phyloP scores from a whole-genome alignment of 805 yeast species.

The Trichomonascus vanleenenianus region DNA sequence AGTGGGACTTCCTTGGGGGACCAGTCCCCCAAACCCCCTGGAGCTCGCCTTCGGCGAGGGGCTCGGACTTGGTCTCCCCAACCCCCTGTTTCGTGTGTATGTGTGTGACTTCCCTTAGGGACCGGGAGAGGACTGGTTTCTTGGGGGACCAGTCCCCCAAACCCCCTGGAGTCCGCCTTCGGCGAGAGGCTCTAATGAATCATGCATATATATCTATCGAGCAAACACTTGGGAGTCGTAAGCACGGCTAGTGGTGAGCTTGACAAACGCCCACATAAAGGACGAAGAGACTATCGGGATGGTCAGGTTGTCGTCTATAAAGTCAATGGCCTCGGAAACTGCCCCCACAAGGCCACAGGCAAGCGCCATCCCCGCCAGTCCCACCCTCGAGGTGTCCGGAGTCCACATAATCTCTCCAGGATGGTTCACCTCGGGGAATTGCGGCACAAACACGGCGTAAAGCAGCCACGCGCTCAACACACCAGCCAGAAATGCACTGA shows the following conservation, averaged over 20 bases:
- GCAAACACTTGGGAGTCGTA: conserved; percentile 4
- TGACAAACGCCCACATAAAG: conserved; percentile 47
- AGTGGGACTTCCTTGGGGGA: too few relatives aligned
- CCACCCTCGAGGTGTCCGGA: conserved; percentile 49
- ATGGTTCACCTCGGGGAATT: conserved; percentile 39
- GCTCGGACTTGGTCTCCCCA: too few relatives aligned
- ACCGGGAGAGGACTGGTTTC: too few relatives aligned
- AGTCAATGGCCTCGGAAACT: conserved; percentile 73
- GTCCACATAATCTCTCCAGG: conserved; percentile 62
- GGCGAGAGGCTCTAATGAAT: too few relatives aligned
- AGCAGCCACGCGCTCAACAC: conserved; percentile 53
- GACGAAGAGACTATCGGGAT: conserved; percentile 81
- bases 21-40: too few relatives aligned
- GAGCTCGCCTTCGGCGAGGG: too few relatives aligned
- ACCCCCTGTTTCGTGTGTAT: too few relatives aligned
- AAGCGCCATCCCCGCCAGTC: conserved; percentile 45
- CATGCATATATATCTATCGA: too few relatives aligned
- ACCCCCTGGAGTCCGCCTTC: too few relatives aligned
- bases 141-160: too few relatives aligned
- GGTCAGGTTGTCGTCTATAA: conserved; percentile 89
- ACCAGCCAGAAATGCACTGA: conserved; percentile 79
- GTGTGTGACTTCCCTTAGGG: too few relatives aligned
- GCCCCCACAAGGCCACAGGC: conserved; percentile 78
- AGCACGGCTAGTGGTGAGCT: conserved; percentile 10
- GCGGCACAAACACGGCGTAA: conserved; percentile 69